A percentile compares a stretch with the other conserved stretches of the same genome.
phyloP scores from a whole-genome alignment of 2,329 filamentous ascomycete genomes.

The Diaporthe sp. region DNA sequence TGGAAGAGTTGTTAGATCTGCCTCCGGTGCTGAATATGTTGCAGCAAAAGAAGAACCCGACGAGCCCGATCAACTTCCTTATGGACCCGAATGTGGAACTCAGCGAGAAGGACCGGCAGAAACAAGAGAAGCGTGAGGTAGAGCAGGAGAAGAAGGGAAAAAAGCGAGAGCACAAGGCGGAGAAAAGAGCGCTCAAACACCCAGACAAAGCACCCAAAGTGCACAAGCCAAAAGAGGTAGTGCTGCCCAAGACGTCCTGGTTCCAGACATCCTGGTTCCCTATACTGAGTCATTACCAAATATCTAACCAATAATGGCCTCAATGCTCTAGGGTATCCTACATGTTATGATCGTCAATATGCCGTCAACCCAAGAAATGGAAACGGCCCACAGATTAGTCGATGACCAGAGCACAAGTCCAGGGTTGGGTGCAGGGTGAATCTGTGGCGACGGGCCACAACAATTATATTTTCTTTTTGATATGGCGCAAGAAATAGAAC shows the following conservation, averaged over 20 bases:
- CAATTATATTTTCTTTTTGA: too few species aligned
- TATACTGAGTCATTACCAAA: too few species aligned
- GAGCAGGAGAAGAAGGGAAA: not conserved
- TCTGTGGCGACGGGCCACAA: too few species aligned
- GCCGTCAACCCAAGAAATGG: not conserved
- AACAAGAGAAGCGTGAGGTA: not conserved
- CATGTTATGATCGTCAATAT: not conserved
- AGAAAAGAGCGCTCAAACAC: not conserved
- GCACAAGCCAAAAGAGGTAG: slow-evolving; percentile 15
- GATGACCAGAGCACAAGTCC: not conserved
- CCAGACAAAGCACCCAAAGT: not conserved
- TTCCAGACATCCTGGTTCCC: too few species aligned
- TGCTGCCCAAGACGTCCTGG: not conserved
- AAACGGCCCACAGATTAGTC: not conserved
- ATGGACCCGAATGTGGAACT: not conserved
- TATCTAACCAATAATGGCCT: not conserved
- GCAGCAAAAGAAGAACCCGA: slow-evolving; percentile 7
- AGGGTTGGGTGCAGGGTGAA: not conserved
- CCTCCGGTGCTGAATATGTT: not conserved
- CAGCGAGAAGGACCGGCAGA: not conserved
- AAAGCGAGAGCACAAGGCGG: not conserved
- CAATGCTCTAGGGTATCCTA: not conserved
- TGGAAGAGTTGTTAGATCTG: not conserved
- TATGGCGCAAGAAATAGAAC: too few species aligned
- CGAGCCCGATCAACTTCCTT: not conserved